A percentile compares a stretch with the other conserved stretches of the same genome.
Evolutionary conservation across 2,329 filamentous ascomycete species (phyloP).

Genomic region (Macrophomina phaseolina): DNA sequence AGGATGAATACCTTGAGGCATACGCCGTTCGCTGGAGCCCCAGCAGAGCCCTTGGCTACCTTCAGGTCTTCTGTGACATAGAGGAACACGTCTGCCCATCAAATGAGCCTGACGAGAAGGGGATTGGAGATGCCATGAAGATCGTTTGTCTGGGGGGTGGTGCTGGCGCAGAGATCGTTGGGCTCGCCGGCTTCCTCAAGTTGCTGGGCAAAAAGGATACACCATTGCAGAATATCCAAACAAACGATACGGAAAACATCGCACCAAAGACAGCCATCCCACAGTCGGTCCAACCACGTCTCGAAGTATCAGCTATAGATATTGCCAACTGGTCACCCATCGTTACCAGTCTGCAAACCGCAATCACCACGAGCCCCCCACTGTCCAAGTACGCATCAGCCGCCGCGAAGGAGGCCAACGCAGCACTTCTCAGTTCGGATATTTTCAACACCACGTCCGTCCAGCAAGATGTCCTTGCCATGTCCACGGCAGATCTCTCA

Average conservation of each 20-base stretch:
- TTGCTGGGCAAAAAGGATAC: neutral
- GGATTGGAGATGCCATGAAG: slow-evolving; percentile 33
- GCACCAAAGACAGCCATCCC: neutral
- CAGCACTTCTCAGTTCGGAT: slow-evolving; percentile 40
- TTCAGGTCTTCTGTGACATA: slow-evolving; percentile 59
- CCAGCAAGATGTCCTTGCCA: slow-evolving; percentile 58
- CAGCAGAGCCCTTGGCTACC: slow-evolving; percentile 81
- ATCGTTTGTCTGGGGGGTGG: slow-evolving; percentile 68
- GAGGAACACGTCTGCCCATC: slow-evolving; percentile 32
- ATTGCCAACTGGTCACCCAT: slow-evolving; percentile 77
- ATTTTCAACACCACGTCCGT: slow-evolving; percentile 47
- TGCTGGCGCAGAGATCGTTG: slow-evolving; percentile 70
- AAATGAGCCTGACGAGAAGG: neutral
- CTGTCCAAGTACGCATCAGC: slow-evolving; percentile 57
- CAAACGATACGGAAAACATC: neutral
- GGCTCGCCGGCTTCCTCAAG: slow-evolving; percentile 60
- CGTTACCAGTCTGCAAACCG: slow-evolving; percentile 61
- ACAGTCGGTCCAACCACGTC: neutral
- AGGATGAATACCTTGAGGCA: slow-evolving; percentile 72
- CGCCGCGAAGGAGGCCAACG: slow-evolving; percentile 49
- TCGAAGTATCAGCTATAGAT: slow-evolving; percentile 73
- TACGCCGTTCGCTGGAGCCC: slow-evolving; percentile 94
- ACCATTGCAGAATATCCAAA: neutral
- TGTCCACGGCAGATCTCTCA: slow-evolving; percentile 45
- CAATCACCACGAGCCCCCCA: slow-evolving; percentile 59